phyloP scores from a whole-genome alignment of 257 asterid species.

The Fraxinus quadrangulata region DNA sequence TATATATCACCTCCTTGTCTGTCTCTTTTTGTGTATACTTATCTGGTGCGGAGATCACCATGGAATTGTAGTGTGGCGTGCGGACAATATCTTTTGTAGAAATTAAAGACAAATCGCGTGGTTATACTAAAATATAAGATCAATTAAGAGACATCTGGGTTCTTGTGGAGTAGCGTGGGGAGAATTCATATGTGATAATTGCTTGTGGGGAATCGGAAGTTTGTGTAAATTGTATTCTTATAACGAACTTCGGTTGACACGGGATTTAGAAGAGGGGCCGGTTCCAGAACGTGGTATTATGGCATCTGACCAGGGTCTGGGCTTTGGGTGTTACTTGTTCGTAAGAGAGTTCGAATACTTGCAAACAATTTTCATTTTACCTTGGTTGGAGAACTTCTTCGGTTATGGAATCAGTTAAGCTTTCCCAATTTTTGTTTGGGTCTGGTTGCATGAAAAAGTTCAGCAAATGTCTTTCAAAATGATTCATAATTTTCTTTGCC shows the following conservation, averaged over 20 bases:
- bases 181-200: neutral
- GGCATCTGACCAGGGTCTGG: neutral
- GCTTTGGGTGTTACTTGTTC: too few species aligned
- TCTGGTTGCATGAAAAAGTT: too few species aligned
- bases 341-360: too few species aligned
- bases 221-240: conserved; percentile 14
- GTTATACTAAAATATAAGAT: neutral
- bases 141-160: neutral
- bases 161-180: neutral
- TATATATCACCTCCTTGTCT: neutral
- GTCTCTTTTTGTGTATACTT: neutral
- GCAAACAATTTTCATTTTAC: too few species aligned
- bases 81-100: neutral
- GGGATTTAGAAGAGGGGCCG: neutral
- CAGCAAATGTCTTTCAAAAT: too few species aligned
- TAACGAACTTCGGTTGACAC: conserved; percentile 18
- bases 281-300: neutral
- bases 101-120: neutral
- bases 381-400: too few species aligned
- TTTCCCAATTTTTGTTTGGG: too few species aligned
- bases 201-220: neutral
- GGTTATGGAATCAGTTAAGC: too few species aligned
- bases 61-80: neutral
- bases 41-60: neutral
- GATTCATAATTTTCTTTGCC: too few species aligned